A percentile compares a stretch with the other conserved stretches of the same genome.
These are phyloP conservation scores for Yamadazyma scolyti DNA, from an alignment of 805 yeast species.

Conservation along the genomic window DNA sequence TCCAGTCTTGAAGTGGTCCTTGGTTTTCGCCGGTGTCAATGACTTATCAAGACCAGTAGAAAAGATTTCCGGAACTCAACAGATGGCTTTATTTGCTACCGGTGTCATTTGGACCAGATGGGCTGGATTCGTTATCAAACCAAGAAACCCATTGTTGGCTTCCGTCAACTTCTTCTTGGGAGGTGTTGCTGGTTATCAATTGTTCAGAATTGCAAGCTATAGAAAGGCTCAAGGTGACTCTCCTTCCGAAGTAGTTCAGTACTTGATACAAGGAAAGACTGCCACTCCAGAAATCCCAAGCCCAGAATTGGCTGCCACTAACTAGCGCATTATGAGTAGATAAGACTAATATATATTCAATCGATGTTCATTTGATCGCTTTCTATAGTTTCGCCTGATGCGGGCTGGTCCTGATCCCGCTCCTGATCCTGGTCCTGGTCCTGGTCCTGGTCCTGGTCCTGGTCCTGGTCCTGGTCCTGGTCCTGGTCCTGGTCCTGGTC, in stretches of 20 bases:
- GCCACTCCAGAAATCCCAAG: conserved; percentile 7
- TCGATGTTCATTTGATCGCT: conserved; percentile 12
- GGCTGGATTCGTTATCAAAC: conserved; percentile 86
- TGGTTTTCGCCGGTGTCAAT: conserved; percentile 86
- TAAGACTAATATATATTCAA: conserved; percentile 1
- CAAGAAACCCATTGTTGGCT: conserved; percentile 83
- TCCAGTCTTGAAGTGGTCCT: conserved; percentile 66
- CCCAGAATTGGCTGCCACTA: conserved; percentile 8
- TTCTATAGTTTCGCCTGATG: conserved; percentile 1
- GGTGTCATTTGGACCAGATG: conserved; percentile 98
- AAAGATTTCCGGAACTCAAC: conserved; percentile 85
- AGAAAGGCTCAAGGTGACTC: conserved; percentile 65
- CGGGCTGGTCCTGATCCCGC: background rate
- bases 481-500: conserved; percentile 1
- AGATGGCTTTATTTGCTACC: conserved; percentile 80
- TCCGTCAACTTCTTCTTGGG: conserved; percentile 93
- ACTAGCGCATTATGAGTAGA: conserved; percentile 1
- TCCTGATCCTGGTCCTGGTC: conserved; percentile 1
- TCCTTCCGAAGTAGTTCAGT: conserved; percentile 49
- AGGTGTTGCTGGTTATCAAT: conserved; percentile 82
- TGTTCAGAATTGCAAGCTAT: conserved; percentile 65
- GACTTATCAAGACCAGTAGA: conserved; percentile 92
- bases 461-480: conserved; percentile 1
- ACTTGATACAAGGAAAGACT: conserved; percentile 51
- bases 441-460: background rate